A percentile compares a stretch with the other conserved stretches of the same genome.
Evolutionary conservation across 1,139 yeast species (phyloP).

Genomic region (Nakaseomyces uthaithaninus): DNA sequence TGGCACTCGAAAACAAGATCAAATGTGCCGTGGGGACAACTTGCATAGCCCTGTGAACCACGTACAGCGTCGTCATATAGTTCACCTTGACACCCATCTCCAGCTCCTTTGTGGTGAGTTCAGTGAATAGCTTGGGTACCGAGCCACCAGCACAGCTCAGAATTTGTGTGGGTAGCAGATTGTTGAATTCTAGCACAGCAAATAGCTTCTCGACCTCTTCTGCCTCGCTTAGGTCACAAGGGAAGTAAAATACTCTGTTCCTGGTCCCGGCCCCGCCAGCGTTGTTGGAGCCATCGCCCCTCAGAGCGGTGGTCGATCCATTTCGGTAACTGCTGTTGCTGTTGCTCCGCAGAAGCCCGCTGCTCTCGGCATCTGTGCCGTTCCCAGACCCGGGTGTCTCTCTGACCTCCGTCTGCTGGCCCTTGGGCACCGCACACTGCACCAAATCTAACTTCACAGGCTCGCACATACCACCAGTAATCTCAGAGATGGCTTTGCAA

Average conservation of each 20-base stretch:
- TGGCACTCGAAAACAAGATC: conserved; percentile 70
- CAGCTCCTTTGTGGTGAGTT: conserved; percentile 52
- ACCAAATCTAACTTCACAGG: conserved; percentile 1
- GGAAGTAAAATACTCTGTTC: conserved; percentile 40
- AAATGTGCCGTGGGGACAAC: conserved; percentile 39
- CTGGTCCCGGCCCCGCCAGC: background rate
- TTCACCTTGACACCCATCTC: conserved; percentile 56
- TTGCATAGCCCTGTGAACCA: conserved; percentile 52
- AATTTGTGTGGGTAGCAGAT: conserved; percentile 54
- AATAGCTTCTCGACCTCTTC: conserved; percentile 42
- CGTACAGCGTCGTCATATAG: conserved; percentile 64
- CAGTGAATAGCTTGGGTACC: conserved; percentile 67
- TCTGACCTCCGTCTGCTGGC: background rate
- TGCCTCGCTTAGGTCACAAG: conserved; percentile 63
- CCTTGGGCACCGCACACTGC: conserved; percentile 1
- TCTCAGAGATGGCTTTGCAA: conserved; percentile 39
- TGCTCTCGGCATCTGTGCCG: conserved; percentile 1
- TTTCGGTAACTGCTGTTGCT: conserved; percentile 14
- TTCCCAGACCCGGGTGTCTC: background rate
- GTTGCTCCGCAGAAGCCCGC: conserved; percentile 3
- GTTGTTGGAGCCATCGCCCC: background rate
- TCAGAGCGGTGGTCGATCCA: background rate
- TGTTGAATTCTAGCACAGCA: conserved; percentile 22
- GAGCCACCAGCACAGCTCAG: conserved; percentile 88
- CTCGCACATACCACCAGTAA: conserved; percentile 23